These are phyloP conservation scores for Monosporozyma aerobia DNA, from an alignment of 805 yeast species.

Conservation along the genomic window DNA sequence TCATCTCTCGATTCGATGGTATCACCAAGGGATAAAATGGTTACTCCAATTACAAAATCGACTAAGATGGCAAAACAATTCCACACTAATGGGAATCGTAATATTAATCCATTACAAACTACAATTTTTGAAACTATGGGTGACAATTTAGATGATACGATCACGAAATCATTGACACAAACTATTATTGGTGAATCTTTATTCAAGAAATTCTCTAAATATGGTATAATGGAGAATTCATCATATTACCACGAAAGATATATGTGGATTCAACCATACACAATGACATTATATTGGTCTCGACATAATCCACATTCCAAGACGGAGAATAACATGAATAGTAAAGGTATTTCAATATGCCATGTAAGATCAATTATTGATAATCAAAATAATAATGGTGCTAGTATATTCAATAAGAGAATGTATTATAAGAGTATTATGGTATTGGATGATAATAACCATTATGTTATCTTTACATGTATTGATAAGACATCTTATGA, in stretches of 20 bases:
- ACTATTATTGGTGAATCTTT: constrained; percentile 88
- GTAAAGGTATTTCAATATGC: constrained; percentile 4
- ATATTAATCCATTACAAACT: not conserved
- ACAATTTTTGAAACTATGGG: constrained; percentile 40
- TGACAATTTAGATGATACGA: constrained; percentile 36
- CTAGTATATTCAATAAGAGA: constrained; percentile 33
- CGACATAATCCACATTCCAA: constrained; percentile 17
- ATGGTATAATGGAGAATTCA: constrained; percentile 63
- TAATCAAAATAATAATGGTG: not conserved
- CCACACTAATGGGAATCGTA: not conserved
- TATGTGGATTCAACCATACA: constrained; percentile 96
- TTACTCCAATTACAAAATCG: not conserved
- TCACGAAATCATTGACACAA: constrained; percentile 48
- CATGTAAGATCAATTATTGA: constrained; percentile 43
- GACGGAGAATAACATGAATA: not conserved
- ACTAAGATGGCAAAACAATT: constrained; percentile 1
- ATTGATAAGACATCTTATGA: constrained; percentile 81
- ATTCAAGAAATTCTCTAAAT: constrained; percentile 71
- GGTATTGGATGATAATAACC: constrained; percentile 56
- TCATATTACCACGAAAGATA: constrained; percentile 82
- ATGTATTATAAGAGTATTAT: constrained; percentile 76
- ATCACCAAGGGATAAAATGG: not conserved
- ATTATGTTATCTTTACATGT: constrained; percentile 67
- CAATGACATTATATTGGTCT: constrained; percentile 86
- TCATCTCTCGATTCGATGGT: not conserved